phyloP scores from a whole-genome alignment of 1,284 basidiomycete genomes.

The Ustilago hordei region DNA sequence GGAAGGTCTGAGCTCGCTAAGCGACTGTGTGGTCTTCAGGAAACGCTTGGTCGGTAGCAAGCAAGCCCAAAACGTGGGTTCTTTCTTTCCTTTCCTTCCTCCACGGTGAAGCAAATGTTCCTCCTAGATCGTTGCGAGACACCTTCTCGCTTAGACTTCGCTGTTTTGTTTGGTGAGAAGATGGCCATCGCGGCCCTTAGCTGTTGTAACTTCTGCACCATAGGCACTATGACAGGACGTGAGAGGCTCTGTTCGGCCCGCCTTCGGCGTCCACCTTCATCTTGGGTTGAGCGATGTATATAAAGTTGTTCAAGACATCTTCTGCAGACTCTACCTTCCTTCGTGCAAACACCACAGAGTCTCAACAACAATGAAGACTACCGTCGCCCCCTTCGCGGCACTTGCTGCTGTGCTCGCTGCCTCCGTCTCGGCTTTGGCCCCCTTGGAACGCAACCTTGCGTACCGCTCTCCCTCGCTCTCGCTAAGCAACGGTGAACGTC shows the following conservation, averaged over 20 bases:
- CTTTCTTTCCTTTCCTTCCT: no score
- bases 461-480: constrained; percentile 55
- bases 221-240: background rate
- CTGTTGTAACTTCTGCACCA: background rate
- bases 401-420: constrained; percentile 32
- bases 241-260: background rate
- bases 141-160: background rate
- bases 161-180: background rate
- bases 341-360: background rate
- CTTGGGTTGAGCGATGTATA: background rate
- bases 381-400: constrained; percentile 27
- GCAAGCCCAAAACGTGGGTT: constrained; percentile 4
- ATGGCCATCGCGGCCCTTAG: background rate
- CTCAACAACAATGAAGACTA: constrained; percentile 29
- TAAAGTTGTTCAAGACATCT: background rate
- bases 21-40: background rate
- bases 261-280: background rate
- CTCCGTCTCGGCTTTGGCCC: constrained; percentile 45
- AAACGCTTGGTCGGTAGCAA: background rate
- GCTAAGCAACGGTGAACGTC: constrained; percentile 36
- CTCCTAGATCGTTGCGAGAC: background rate
- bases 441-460: constrained; percentile 56
- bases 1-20: background rate
- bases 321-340: background rate
- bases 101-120: background rate